Base-by-base conservation (phyloP, 2,329 filamentous ascomycete genomes). In the Aspergillus pseudoglaucus region DNA sequence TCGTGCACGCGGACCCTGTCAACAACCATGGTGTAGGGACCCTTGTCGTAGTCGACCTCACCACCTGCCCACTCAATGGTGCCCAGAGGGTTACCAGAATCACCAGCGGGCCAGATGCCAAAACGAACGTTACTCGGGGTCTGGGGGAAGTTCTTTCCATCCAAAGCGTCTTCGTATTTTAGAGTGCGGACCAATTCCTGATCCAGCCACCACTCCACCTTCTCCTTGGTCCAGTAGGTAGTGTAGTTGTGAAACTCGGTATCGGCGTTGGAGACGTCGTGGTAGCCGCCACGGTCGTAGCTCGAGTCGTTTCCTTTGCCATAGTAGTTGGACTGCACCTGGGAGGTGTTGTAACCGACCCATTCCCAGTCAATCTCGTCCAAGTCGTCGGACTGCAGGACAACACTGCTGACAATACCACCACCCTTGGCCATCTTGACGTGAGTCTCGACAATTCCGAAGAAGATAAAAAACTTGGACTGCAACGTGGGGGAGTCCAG, bases 311-410 rank as follows among this genome's bases (percentile, higher is more conserved):
- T 79, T 46, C 93, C 93, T 72, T 97, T 95, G 68, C 90, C 89
- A 60, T 96, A 98, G 74, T 94, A 98, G 73, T 98, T 97, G 59
- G 85, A 87, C 70, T 97, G 91, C 30, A 72, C 69, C 32, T 55
- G 47, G 35, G 50, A 60, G 20, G 60, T 63, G 52, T 70, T 67
- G 44, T 64, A 64, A 43, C 70, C 70, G 18, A 70, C 55, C 67
- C 67, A 69, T 47, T 71, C 68, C 68, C 88, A 91, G 63, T 95
- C 90, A 37, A 95, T 83, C 69, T 95, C 88, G 64, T 95, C 90
- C 12, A 91, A 77, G 58, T 90, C 84, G 57, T 93, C 85, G 44
- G 86, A 91, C 55, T 93, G 77, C 67, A 91, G 78, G 64, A 95
- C 90, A 61, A 94, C 84, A 52, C 87, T 80, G 60, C 84, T 89